Evolutionary conservation across 2,329 filamentous ascomycete genomes (phyloP), one percentile per base, ranked within the genome.

Genomic region (Myriosclerotinia curreyana): DNA sequence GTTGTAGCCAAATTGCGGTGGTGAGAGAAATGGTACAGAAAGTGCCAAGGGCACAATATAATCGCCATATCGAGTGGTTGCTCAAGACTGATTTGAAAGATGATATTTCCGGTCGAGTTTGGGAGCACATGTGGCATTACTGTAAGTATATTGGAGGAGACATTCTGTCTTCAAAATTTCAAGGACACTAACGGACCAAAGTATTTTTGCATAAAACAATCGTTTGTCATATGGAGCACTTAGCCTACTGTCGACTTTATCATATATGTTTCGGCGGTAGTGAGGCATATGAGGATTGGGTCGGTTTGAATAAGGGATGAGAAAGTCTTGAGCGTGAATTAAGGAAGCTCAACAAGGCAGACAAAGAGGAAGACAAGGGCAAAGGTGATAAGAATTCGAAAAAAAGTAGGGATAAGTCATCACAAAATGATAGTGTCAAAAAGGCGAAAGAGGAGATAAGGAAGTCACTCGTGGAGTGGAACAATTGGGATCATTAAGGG

Each of bases 1-100:
- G 86, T 73, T 88, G 86, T 72, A 84, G 85, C 46, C 86, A 89
- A 73, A 88, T 88, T 67, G 86, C 82, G 1, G 82, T 87, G 7
- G 82, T 83, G 12, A 76, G 79, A 17, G 79, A 83, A 17, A 79
- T 79, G 51, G 78, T 88, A 42, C 77, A 73, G 2, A 71, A 74
- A 44, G 77, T 83, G 36, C 78, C 83, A 3, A 74, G 73, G 58
- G 82, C 71, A 78, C 84, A 5, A 44, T 42, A 44, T 7, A 40
- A 28, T 25, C 53, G 22, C 17, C 53, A 44, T 9, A 25, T 56
- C 17, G 75, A 85, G 50, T 89, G 86, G 86, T 69, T 88, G 50
- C 71, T 85, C 11, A 76, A 80, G 7, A 85, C 85, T 3, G 74
- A 79, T 9, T 73, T 85, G 52, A 76, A 77, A 8, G 83, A 87